phyloP scores from a whole-genome alignment of 2,329 filamentous ascomycete species.

The Diaporthe citriasiana region DNA sequence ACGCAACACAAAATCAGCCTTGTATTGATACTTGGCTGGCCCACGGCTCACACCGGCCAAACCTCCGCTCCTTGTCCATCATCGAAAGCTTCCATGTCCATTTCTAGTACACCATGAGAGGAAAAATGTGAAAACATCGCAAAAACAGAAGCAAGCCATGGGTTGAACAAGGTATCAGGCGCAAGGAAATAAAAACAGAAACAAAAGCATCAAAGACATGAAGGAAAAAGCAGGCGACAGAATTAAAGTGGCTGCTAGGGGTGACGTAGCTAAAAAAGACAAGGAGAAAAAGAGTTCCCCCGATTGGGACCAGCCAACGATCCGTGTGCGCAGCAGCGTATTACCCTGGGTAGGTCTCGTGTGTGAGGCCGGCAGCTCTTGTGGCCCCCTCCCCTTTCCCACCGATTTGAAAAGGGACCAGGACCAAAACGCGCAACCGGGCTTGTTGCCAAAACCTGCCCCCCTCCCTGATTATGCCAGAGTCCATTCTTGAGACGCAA shows the following conservation, averaged over 20 bases:
- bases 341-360: conserved; percentile 54
- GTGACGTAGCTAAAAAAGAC: conserved; percentile 63
- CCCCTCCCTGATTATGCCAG: conserved; percentile 58
- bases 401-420: conserved; percentile 42
- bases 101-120: conserved; percentile 41
- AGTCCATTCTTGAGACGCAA: conserved; percentile 55
- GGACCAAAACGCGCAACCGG: conserved; percentile 56
- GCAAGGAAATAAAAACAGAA: conserved; percentile 46
- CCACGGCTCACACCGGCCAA: conserved; percentile 8
- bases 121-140: conserved; percentile 38
- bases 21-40: conserved; percentile 31
- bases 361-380: conserved; percentile 48
- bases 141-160: conserved; percentile 47
- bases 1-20: conserved; percentile 36
- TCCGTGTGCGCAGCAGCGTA: conserved; percentile 56
- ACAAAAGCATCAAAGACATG: conserved; percentile 50
- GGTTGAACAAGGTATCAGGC: conserved; percentile 74
- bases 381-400: conserved; percentile 49
- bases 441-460: conserved; percentile 54
- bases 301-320: conserved; percentile 68
- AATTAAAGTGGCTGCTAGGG: conserved; percentile 57
- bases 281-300: conserved; percentile 57
- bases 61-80: conserved; percentile 1
- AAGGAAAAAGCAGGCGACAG: conserved; percentile 50
- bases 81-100: conserved; percentile 21